Base-by-base conservation (phyloP, 176 grass and related monocot genomes). In the Oryza glaberrima region DNA sequence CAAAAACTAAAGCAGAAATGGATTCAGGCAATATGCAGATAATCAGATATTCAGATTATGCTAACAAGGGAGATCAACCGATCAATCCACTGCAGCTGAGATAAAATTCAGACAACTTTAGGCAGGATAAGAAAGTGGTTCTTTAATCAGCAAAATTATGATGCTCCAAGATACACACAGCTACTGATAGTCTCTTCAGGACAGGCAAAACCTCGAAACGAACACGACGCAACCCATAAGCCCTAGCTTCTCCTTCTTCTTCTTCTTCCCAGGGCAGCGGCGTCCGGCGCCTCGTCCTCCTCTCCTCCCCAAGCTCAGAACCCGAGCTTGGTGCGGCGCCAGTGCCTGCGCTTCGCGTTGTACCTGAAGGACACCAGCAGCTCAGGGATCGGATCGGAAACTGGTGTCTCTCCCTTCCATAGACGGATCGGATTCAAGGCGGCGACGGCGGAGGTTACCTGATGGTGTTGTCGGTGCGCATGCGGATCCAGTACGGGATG, bases 341-440 rank as follows among this genome's bases (percentile, higher is more conserved):
- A 97, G 70, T 97, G 94, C 94, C 94, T 97, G 83, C 92, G 94
- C 92, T 97, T 97, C 11, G 94, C 94, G 65, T 97, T 94, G 84
- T 97, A 97, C 94, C 94, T 97, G 79, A 19, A 19, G 41, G 58
- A 75, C 26, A 16, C 11, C 6, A 0, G 77, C 9, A 72, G 66
- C 52, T 56, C 52, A 56, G 52, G 17, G 6, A 20, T 56, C 52
- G 3, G 51, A 63, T 6, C 19, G 0, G 38, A 77, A 26, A 4
- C 11, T 5, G 5, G 4, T 17, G 7, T 14, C 45, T 13, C 44
- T 52, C 65, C 26, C 40, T 40, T 56, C 47, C 65, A 41, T 6
- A 51, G 54, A 60, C 54, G 19, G 0, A 61, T 61, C 56, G 52
- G 52, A 56, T 56, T 56, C 16, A 56, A 0, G 49, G 49, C 12